These are phyloP conservation scores for Penicillium sumatraense DNA, from an alignment of 2,329 filamentous ascomycete species.

Conservation along the genomic window DNA sequence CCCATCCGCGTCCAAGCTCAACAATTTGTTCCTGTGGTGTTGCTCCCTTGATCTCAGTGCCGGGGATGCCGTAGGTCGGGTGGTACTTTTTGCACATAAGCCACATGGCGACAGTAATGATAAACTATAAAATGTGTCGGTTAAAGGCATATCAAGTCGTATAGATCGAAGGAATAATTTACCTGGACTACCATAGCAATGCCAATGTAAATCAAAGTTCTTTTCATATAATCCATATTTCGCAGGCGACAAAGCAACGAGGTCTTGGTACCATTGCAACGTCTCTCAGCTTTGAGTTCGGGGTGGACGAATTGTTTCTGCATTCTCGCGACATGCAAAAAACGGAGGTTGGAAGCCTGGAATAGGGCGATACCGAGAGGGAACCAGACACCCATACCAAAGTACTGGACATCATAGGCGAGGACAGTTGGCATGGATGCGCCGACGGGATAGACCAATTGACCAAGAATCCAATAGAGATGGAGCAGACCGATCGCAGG, in stretches of 20 bases:
- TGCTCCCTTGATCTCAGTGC: constrained; percentile 8
- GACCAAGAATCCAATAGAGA: constrained; percentile 42
- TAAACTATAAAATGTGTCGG: not conserved
- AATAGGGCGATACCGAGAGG: constrained; percentile 10
- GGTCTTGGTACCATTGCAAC: not conserved
- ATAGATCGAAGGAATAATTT: constrained; percentile 13
- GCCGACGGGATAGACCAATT: constrained; percentile 39
- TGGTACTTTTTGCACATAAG: constrained; percentile 9
- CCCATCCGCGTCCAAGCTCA: constrained; percentile 8
- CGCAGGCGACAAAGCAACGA: not conserved
- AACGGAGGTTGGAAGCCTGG: constrained; percentile 12
- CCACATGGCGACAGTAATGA: constrained; percentile 5
- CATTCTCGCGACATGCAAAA: constrained; percentile 10
- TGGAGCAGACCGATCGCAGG: constrained; percentile 44
- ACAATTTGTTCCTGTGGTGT: constrained; percentile 4
- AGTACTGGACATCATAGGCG: constrained; percentile 63
- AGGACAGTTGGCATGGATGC: constrained; percentile 34
- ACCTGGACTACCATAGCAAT: constrained; percentile 53
- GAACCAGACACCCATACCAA: constrained; percentile 65
- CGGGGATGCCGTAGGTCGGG: constrained; percentile 10
- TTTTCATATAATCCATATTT: constrained; percentile 14
- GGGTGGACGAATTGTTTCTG: constrained; percentile 8
- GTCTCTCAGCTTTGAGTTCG: not conserved
- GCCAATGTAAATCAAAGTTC: constrained; percentile 5
- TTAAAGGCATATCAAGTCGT: not conserved